Evolutionary conservation across 1,284 basidiomycete genomes (phyloP), one percentile per base, ranked within the genome.

Genomic region (Tetrapyrgos nigripes): DNA sequence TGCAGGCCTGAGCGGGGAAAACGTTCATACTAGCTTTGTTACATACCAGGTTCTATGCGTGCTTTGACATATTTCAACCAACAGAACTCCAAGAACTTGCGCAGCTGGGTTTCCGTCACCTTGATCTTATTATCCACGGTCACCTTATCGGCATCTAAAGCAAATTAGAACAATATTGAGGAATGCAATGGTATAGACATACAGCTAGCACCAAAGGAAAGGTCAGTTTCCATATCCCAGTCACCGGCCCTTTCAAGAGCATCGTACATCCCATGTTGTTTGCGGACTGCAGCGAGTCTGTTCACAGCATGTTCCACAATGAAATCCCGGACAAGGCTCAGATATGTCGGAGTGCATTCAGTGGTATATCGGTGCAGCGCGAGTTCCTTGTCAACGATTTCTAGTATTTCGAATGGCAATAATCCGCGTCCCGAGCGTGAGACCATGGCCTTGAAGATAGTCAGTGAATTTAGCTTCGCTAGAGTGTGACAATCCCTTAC

Each of bases 31-130:
- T 17, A 40, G 14, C 17, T n/a, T n/a, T 40, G 13, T 28, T 6
- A 35, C 73, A 55, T 62, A 90, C 92, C 94, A 51, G 96, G 96
- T 75, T 98, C 96, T 65, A 98, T 96, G 70, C 94, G 93, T 6
- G 96, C 93, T 75, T 94, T 93, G 35, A 94, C 89, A 70, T 97
- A 97, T 72, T 93, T 94, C 27, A 87, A 87, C 86, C 94, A 94
- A 72, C 95, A 98, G 55, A 93, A 81, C 28, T 93, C 80, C 40
- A 99, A 77, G 84, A 99, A 99, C 8, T 78, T 79, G 47, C 77
- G 79, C 3, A 99, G 75, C 68, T 98, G 96, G 5, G 79, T 77
- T 70, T 90, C 83, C 0, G 96, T 97, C 29, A 98, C 93, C 75
- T 97, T 96, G 58, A 89, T 85, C 74, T 89, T 91, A 74, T 98